Evolutionary conservation across 352 stramenopile species (phyloP), one percentile per base, ranked within the genome.

Genomic region (Thraustochytrium striatum): DNA sequence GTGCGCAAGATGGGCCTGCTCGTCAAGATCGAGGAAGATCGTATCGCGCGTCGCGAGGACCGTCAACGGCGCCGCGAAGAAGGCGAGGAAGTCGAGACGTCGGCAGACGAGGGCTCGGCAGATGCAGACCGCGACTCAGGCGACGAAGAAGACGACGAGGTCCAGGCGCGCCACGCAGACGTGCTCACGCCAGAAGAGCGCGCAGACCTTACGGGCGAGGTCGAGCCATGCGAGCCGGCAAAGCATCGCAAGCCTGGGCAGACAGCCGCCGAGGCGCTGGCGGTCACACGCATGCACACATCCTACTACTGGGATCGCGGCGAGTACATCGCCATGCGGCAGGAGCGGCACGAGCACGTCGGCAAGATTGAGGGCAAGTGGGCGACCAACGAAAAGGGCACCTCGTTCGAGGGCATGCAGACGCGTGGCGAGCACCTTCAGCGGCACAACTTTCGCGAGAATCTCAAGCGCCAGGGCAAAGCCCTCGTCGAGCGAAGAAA

Each of bases 301-400:
- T 30, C 69, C 5, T 79, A 72, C 35, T 79, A 65, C 36, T 79
- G 69, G 69, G 69, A 79, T 16, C 50, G 69, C n/a, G 69, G 69
- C 7, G 69, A 79, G 55, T 79, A 79, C 55, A 73, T 79, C 43
- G 69, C 69, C 16, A 50, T 79, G 25, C 69, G 50, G 33, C 69
- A 79, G 28, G 36, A 35, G 30, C 50, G 69, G 0, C 69, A 79
- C 30, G 28, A 79, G 9, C 50, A 41, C 7, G 35, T 69, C n/a
- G 69, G 69, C 25, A 79, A 79, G 33, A 58, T 65, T 33, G 32
- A 30, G 11, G 69, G 69, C 35, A 50, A 65, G 3, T 79, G 69
- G 69, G 69, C 69, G 5, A 79, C 69, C 25, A 52, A 52, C 11
- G 57, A 79, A 1, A 28, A 9, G 0, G 69, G 69, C 30, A 79